A percentile compares a stretch with the other conserved stretches of the same genome.
Evolutionary conservation across 2,329 filamentous ascomycete genomes (phyloP).

Genomic region (Alternaria gansuensis): DNA sequence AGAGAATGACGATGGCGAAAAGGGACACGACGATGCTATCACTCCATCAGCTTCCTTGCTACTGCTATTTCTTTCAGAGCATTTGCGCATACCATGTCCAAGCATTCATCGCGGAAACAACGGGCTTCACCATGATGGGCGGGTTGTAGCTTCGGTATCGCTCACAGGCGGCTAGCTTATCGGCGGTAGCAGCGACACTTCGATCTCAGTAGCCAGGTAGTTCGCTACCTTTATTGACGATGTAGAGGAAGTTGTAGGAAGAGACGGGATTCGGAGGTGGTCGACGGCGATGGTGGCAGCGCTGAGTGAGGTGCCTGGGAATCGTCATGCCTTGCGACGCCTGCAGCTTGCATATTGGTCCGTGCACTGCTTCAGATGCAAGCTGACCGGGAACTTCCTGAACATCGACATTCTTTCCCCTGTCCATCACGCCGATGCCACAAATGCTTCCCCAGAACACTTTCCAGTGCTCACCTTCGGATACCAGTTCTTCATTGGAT

Average conservation of each 20-base stretch:
- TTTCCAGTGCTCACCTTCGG: too few relatives aligned
- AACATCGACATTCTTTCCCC: not conserved
- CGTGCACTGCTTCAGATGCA: constrained; percentile 10
- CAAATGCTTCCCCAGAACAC: not conserved
- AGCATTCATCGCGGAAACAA: constrained; percentile 90
- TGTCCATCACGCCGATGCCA: not conserved
- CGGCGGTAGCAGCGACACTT: constrained; percentile 21
- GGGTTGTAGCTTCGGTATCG: constrained; percentile 21
- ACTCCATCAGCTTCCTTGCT: constrained; percentile 27
- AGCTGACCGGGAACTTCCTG: not conserved
- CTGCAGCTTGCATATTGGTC: constrained; percentile 11
- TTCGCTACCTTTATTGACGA: not conserved
- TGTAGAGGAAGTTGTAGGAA: not conserved
- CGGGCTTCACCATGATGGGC: constrained; percentile 88
- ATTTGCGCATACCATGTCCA: constrained; percentile 83
- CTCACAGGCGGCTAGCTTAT: constrained; percentile 27
- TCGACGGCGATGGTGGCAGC: constrained; percentile 18
- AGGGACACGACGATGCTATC: constrained; percentile 73
- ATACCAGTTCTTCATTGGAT: too few relatives aligned
- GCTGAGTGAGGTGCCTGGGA: constrained; percentile 16
- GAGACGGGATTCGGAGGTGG: constrained; percentile 1
- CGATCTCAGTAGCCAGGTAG: not conserved
- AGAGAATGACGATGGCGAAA: constrained; percentile 72
- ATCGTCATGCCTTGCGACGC: constrained; percentile 29
- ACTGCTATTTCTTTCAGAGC: not conserved